Evolutionary conservation across 345 rosid genomes (phyloP), one percentile per base, ranked within the genome.

Genomic region (Cardiospermum halicacabum): DNA sequence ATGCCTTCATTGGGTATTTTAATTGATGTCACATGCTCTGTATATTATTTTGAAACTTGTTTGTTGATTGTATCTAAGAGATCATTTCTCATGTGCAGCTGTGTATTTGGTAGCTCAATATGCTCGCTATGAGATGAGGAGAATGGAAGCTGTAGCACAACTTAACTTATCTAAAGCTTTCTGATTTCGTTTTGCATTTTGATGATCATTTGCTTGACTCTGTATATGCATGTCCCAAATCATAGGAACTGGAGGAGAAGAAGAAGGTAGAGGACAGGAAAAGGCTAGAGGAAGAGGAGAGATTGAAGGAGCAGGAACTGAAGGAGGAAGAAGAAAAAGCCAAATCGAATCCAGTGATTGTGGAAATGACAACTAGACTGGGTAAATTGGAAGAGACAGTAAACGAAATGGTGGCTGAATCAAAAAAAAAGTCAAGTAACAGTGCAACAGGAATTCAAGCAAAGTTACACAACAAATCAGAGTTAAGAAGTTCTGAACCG

Each of bases 91-190:
- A 21, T 74, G 66, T 65, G 75, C 92, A 90, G 96, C 92, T 74
- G 94, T 88, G 27, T 93, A 81, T 68, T 68, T 88, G 76, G 96
- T 93, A 68, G 97, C 98, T 60, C 90, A 84, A 60, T 90, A 86
- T 73, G 92, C 97, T 71, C 89, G 92, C 30, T 78, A 57, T 65
- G 90, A 84, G 65, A 90, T 93, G 87, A 83, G 76, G 78, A 82
- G 71, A 69, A 88, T 93, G 96, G 97, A 93, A 42, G 92, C 85
- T 53, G 97, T 86, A 75, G 89, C 40, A 4, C 19, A 53, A 25
- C 28, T 37, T 66, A 8, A 16, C 21, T 62, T 47, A 18, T 32
- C 16, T 43, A 16, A 6, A 5, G 4, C 42, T 37, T 31, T 7
- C 15, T 53, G 30, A 64, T 55, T 43, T n/a, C 24, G 18, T 31